Evolutionary conservation across 768 basidiomycete species (phyloP).

Genomic region (Tephrocybe rancida): DNA sequence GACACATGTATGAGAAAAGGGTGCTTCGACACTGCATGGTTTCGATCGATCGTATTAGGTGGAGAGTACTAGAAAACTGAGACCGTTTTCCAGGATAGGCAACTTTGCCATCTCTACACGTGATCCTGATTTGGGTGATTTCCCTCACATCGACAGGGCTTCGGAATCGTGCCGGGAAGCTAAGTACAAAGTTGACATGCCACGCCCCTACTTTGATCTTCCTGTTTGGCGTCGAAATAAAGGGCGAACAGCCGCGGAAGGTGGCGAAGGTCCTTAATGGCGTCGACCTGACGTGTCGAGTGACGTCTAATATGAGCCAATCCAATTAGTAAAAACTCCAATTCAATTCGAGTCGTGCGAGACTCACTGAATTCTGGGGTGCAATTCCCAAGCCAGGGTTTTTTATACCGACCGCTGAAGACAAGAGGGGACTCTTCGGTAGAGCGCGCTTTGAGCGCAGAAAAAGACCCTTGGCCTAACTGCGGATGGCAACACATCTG

Average conservation of each 20-base stretch:
- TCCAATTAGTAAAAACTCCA: too few species aligned
- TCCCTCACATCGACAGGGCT: background rate
- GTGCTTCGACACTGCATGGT: conserved; percentile 25
- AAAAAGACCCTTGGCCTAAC: background rate
- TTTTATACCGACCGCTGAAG: background rate
- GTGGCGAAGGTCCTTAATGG: background rate
- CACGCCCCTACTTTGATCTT: background rate
- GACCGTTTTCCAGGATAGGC: conserved; percentile 21
- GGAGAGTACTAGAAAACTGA: conserved; percentile 18
- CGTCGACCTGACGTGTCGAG: background rate
- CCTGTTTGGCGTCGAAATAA: background rate
- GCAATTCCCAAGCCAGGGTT: conserved; percentile 17
- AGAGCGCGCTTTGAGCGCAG: background rate
- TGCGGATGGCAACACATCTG: background rate
- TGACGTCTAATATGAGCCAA: conserved; percentile 9
- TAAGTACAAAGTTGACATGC: background rate
- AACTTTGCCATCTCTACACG: conserved; percentile 19
- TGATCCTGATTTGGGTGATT: conserved; percentile 18
- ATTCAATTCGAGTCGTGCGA: conserved; percentile 3
- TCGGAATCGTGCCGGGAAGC: conserved; percentile 10
- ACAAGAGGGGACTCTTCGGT: background rate
- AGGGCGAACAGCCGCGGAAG: background rate
- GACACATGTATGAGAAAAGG: conserved; percentile 26
- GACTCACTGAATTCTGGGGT: conserved; percentile 6
- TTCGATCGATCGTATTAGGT: conserved; percentile 38